phyloP scores from a whole-genome alignment of 1,139 yeast species.

The Chernovozyma aurita region DNA sequence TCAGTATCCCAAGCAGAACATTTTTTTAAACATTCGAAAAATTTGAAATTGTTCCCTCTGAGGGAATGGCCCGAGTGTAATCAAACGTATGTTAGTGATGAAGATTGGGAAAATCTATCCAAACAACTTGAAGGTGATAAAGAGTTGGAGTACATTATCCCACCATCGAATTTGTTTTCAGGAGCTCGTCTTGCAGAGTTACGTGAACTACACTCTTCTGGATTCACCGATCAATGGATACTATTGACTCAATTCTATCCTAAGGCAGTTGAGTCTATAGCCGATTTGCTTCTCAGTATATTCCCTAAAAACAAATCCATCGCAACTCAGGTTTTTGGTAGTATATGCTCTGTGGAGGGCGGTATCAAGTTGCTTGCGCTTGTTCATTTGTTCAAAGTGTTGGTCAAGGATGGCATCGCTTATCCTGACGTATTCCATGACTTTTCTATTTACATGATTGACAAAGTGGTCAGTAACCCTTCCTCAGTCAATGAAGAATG shows the following conservation, averaged over 20 bases:
- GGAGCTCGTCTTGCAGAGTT: not conserved
- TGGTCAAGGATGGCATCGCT: constrained; percentile 28
- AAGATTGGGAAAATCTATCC: constrained; percentile 17
- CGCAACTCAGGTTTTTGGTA: constrained; percentile 11
- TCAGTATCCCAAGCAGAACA: constrained; percentile 35
- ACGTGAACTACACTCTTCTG: constrained; percentile 6
- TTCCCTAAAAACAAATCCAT: constrained; percentile 9
- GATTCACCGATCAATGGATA: constrained; percentile 45
- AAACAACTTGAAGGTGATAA: not conserved
- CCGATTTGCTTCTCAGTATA: constrained; percentile 36
- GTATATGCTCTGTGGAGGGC: constrained; percentile 8
- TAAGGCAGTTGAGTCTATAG: constrained; percentile 42
- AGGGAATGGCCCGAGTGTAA: constrained; percentile 23
- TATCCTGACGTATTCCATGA: constrained; percentile 14
- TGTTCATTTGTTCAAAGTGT: constrained; percentile 41
- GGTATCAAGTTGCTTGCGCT: not conserved
- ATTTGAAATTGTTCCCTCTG: constrained; percentile 9
- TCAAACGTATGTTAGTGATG: constrained; percentile 19
- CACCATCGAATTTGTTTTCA: not conserved
- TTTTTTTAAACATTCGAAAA: constrained; percentile 26
- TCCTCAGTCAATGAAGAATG: constrained; percentile 39
- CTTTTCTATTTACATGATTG: constrained; percentile 34
- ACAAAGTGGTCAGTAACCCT: constrained; percentile 24
- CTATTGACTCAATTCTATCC: constrained; percentile 48
- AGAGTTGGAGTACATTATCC: not conserved